These are phyloP conservation scores for Eremothecium coryli DNA, from an alignment of 1,139 yeast genomes.

Conservation along the genomic window DNA sequence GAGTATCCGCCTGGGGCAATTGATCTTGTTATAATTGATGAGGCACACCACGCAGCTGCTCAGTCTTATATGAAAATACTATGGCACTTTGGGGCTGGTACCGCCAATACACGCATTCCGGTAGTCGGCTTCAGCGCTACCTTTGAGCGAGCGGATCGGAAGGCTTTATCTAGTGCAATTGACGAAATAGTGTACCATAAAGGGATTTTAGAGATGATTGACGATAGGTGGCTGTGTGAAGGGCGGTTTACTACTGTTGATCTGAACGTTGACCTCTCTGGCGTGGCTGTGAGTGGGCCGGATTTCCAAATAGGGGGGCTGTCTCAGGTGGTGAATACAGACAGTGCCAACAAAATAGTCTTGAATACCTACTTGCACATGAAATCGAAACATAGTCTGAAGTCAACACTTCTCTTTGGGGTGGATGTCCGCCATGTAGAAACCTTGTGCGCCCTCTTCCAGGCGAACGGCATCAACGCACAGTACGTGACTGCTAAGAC, in stretches of 20 bases:
- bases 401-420: slow-evolving; percentile 69
- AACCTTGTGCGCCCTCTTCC: slow-evolving; percentile 46
- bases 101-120: slow-evolving; percentile 37
- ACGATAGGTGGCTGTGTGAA: slow-evolving; percentile 60
- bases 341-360: slow-evolving; percentile 46
- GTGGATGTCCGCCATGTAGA: slow-evolving; percentile 63
- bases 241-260: slow-evolving; percentile 55
- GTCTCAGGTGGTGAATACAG: slow-evolving; percentile 47
- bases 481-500: slow-evolving; percentile 69
- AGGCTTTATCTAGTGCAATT: slow-evolving; percentile 49
- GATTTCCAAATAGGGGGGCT: slow-evolving; percentile 51
- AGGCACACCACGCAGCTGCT: slow-evolving; percentile 90
- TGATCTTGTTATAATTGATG: slow-evolving; percentile 75
- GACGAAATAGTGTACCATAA: slow-evolving; percentile 71
- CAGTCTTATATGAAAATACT: slow-evolving; percentile 52
- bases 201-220: slow-evolving; percentile 57
- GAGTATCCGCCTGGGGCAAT: slow-evolving; percentile 44
- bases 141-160: slow-evolving; percentile 55
- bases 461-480: slow-evolving; percentile 55
- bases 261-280: slow-evolving; percentile 30
- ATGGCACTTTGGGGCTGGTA: slow-evolving; percentile 46
- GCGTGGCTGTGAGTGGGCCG: slow-evolving; percentile 27
- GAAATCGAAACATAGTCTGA: slow-evolving; percentile 31
- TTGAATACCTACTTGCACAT: slow-evolving; percentile 45
- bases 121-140: slow-evolving; percentile 90